Conservation (phyloP, 495 filamentous ascomycete genomes). For the Xylona heveae region DNA sequence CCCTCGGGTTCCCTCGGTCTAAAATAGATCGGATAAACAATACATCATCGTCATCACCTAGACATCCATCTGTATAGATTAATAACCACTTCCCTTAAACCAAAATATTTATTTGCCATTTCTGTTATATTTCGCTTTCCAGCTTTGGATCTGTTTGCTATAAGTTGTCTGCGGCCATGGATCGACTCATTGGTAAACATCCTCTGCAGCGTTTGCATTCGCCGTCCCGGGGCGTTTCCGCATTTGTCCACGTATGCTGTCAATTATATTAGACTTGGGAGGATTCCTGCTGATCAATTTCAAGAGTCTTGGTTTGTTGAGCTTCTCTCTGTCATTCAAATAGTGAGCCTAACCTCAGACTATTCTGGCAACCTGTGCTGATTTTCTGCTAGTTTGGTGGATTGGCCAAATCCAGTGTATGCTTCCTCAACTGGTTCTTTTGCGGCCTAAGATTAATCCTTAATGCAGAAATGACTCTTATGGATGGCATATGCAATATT, state of each 20-base stretch:
- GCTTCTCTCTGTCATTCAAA: slow-evolving; percentile 4
- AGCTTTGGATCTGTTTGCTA: too few relatives aligned
- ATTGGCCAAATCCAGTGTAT: slow-evolving; percentile 4
- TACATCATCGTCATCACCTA: too few relatives aligned
- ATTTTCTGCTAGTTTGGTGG: slow-evolving; percentile 3
- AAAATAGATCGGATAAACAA: too few relatives aligned
- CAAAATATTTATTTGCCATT: too few relatives aligned
- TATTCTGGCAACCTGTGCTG: too few relatives aligned
- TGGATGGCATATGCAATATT: slow-evolving; percentile 69
- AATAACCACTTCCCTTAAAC: too few relatives aligned
- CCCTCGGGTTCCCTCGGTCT: too few relatives aligned
- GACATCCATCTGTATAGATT: too few relatives aligned
- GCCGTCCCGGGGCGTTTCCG: slow-evolving; percentile 1
- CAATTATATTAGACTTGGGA: background rate
- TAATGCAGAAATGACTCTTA: slow-evolving; percentile 38
- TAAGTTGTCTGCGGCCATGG: too few relatives aligned
- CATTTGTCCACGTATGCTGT: background rate
- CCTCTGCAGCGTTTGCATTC: background rate
- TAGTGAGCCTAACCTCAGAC: slow-evolving; percentile 4
- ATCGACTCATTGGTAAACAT: background rate
- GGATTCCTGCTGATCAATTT: background rate
- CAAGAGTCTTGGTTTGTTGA: slow-evolving; percentile 2
- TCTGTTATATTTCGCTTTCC: too few relatives aligned
- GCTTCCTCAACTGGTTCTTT: background rate
- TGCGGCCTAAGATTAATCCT: background rate